Base-by-base conservation (phyloP, 177 flowering plant genomes). In the Vitis hybrid region DNA sequence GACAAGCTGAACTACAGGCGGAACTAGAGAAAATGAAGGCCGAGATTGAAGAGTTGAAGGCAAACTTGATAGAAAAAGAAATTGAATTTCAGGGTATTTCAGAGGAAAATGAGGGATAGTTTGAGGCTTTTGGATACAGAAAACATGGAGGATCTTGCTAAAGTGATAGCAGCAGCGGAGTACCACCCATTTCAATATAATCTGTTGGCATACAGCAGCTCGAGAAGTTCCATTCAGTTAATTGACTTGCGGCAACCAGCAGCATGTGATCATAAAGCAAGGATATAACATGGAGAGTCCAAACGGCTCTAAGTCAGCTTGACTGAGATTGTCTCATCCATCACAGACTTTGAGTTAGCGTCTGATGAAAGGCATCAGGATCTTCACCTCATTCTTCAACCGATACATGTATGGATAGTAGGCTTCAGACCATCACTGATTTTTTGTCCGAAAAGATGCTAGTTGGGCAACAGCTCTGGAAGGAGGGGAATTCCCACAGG, bases 231-330 rank as follows among this genome's bases (percentile, higher is more conserved):
- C 75, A 78, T 90, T 64, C 85, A 88, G 60, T 75, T 92, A n/a
- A 89, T 85, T 73, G 97, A 92, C 79, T 84, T 90, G 97, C 85
- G 97, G 40, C 84, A 82, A 74, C 89, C 97, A 69, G 97, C 97
- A 52, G 78, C 90, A 63, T 90, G 93, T 77, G 97, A 92, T 78
- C 82, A 79, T 52, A 69, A 76, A 76, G 91, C 91, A 63, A 83
- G 76, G 72, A 82, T 90, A 72, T 80, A 89, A 51, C 90, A 86
- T 69, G 80, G 74, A 63, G 91, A 84, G 71, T 74, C 64, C 23
- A 78, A 68, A 67, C 86, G 91, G 61, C 66, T 75, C 5, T 89
- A 78, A 79, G 78, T 81, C 90, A 21, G 23, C 77, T 89, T 92
- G 65, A 84, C 94, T 2, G 94, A 90, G 81, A 83, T 90, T 85